Evolutionary conservation across 306 rosid species (phyloP), one percentile per base, ranked within the genome.

Genomic region (Citrullus mucosospermus): DNA sequence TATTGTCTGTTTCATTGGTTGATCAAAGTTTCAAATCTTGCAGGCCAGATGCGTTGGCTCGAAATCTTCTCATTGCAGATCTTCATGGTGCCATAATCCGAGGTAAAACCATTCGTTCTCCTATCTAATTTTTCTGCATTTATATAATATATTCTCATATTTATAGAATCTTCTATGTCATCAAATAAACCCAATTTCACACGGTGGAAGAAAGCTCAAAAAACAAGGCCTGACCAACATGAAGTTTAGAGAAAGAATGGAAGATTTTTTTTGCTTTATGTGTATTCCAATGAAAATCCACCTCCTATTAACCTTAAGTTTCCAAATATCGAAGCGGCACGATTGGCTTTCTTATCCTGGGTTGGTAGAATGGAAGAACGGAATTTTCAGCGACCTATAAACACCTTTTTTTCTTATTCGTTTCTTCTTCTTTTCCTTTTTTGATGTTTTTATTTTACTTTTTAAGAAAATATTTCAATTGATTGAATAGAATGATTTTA

Each of bases 1-100:
- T 48, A n/a, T 48, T 22, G 4, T 50, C 41, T 28, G 18, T 72
- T 8, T 50, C 14, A 34, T 50, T 25, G 25, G 38, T 57, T 70
- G 57, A 70, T 78, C 51, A 56, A 53, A 14, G 81, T 73, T 81
- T 78, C 77, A 76, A 70, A 84, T 85, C 69, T 83, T 83, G 50
- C 88, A 95, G 97, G 90, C 86, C 88, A 80, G 86, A 83, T 80
- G 93, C 90, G 80, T 62, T 91, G 84, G 91, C 97, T 84, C 99
- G 88, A 22, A 82, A 84, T 88, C 88, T 95, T 69, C 86, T 91
- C 51, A 82, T 69, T 59, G 97, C 96, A 62, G 97, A 95, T 86
- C 91, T 92, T 73, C 97, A 95, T 53, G 97, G 97, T 80, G 97
- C 97, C 57, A 72, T 82, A 79, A 87, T 95, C 82, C 76, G 85